phyloP scores from a whole-genome alignment of 2,329 filamentous ascomycete genomes.

The Fusarium annulatum region DNA sequence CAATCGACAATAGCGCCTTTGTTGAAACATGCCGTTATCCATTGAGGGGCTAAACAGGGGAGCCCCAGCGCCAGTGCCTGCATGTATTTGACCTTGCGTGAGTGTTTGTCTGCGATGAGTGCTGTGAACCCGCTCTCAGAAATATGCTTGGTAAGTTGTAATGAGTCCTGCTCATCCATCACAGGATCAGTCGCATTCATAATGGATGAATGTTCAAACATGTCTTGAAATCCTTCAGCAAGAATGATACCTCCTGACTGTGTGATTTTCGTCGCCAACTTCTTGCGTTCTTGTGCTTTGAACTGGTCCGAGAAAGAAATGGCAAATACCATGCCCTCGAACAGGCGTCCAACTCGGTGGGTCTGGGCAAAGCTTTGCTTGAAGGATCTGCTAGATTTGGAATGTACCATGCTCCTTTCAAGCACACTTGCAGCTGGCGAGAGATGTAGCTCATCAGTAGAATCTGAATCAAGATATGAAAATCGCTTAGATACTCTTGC shows the following conservation, averaged over 20 bases:
- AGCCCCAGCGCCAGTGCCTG: conserved; percentile 91
- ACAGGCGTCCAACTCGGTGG: conserved; percentile 59
- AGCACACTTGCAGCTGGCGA: conserved; percentile 53
- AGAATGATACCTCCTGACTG: conserved; percentile 79
- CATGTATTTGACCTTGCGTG: conserved; percentile 90
- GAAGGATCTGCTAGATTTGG: conserved; percentile 44
- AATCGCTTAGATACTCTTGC: conserved; percentile 40
- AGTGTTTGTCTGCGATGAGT: conserved; percentile 86
- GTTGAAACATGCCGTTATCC: conserved; percentile 79
- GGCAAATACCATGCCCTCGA: conserved; percentile 87
- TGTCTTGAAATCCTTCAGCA: conserved; percentile 79
- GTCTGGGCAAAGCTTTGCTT: conserved; percentile 44
- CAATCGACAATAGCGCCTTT: conserved; percentile 75
- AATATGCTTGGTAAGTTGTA: conserved; percentile 67
- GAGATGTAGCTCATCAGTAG: conserved; percentile 60
- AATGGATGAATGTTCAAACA: conserved; percentile 70
- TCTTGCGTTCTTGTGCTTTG: conserved; percentile 54
- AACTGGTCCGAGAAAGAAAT: conserved; percentile 73
- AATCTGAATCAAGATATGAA: conserved; percentile 53
- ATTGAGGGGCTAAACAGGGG: conserved; percentile 84
- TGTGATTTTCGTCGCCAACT: conserved; percentile 70
- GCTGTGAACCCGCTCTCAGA: conserved; percentile 79
- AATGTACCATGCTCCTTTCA: conserved; percentile 51
- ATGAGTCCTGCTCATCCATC: conserved; percentile 45
- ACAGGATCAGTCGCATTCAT: conserved; percentile 48